Percentiles rank a stretch among this genome's conserved stretches.
Evolutionary conservation across 495 filamentous ascomycete genomes (phyloP).

Genomic region (Neurospora intermedia): DNA sequence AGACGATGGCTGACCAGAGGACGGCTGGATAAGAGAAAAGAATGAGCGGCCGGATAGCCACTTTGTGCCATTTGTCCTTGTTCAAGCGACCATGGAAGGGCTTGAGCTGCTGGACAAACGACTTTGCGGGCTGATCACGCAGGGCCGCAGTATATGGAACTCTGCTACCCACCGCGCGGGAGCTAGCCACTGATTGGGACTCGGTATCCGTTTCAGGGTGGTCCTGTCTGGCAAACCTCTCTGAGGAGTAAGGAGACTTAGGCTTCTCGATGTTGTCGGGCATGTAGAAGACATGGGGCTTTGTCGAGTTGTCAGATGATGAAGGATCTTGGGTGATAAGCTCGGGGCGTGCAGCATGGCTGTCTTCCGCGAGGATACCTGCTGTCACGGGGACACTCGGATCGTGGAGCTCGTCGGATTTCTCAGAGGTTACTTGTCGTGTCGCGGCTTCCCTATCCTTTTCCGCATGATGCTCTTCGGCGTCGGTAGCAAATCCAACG

Average conservation of each 20-base stretch:
- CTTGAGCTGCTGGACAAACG: conserved; percentile 59
- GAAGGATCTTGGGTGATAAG: background rate
- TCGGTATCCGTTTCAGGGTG: conserved; percentile 25
- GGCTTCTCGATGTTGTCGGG: background rate
- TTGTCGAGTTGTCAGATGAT: background rate
- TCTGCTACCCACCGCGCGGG: conserved; percentile 14
- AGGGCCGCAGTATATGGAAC: conserved; percentile 50
- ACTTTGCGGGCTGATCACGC: conserved; percentile 47
- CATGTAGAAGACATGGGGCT: background rate
- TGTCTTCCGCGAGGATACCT: background rate
- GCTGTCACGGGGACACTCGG: background rate
- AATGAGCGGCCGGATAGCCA: conserved; percentile 68
- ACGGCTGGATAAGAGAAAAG: conserved; percentile 81
- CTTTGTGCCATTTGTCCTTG: conserved; percentile 68
- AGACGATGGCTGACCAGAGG: conserved; percentile 82
- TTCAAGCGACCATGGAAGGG: conserved; percentile 68
- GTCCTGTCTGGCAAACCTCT: background rate
- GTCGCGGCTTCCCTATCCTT: background rate
- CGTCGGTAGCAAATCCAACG: conserved; percentile 44
- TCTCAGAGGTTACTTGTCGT: background rate
- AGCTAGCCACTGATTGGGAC: conserved; percentile 18
- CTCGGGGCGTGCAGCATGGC: background rate
- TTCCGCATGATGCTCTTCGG: background rate
- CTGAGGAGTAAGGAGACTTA: background rate
- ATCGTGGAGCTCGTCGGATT: background rate